Evolutionary conservation across 371 early-diverging fungal genomes (phyloP).

Genomic region (Mortierella sp.): DNA sequence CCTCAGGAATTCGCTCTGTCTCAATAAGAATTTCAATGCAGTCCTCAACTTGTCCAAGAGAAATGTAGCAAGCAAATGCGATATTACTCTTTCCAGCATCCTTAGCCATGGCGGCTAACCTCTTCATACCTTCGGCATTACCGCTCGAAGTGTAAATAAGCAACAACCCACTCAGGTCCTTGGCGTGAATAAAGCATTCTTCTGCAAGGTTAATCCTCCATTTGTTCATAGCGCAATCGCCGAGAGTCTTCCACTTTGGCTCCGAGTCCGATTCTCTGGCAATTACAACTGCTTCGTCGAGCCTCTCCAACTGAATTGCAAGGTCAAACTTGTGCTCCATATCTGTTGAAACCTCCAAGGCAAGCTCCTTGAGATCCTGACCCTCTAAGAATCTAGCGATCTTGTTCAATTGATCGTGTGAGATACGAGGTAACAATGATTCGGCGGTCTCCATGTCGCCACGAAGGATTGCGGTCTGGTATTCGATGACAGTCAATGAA

Average conservation of each 20-base stretch:
- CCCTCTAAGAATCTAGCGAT: conserved; percentile 96
- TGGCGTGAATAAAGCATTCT: conserved; percentile 88
- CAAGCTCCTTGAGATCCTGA: conserved; percentile 91
- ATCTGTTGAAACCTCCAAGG: conserved; percentile 93
- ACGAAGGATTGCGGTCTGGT: conserved; percentile 95
- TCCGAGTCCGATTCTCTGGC: conserved; percentile 86
- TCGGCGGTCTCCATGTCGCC: conserved; percentile 90
- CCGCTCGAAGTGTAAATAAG: conserved; percentile 92
- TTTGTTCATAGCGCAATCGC: conserved; percentile 87
- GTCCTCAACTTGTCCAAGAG: conserved; percentile 79
- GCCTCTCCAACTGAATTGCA: conserved; percentile 85
- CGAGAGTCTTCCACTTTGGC: conserved; percentile 92
- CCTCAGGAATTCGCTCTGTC: conserved; percentile 95
- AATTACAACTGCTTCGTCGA: conserved; percentile 89
- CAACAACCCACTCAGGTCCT: conserved; percentile 90
- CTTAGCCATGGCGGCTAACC: conserved; percentile 85
- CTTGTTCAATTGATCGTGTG: conserved; percentile 87
- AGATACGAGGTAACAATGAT: conserved; percentile 84
- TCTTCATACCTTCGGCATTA: conserved; percentile 78
- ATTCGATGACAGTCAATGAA: conserved; percentile 94
- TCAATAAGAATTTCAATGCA: conserved; percentile 86
- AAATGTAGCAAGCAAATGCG: conserved; percentile 87
- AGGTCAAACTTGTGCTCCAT: conserved; percentile 96
- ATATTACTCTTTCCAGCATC: conserved; percentile 89
- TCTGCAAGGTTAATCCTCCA: conserved; percentile 94